Conservation (phyloP, 305 asterid species). For the Rubia peregrina region DNA sequence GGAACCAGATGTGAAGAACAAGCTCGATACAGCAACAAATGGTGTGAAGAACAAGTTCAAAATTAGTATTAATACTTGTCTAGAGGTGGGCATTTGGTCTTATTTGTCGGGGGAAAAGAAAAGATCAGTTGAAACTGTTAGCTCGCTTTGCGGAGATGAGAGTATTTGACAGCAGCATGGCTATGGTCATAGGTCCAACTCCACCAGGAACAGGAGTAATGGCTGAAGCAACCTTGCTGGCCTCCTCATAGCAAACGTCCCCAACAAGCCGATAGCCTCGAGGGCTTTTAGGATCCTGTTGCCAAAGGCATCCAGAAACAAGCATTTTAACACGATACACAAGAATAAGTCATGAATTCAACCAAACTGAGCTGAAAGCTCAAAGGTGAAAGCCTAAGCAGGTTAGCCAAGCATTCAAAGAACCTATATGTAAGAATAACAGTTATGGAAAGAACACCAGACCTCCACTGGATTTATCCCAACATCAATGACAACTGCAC, state of each 20-base stretch:
- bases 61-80: background rate
- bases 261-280: constrained; percentile 43
- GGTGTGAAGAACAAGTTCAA: constrained; percentile 1
- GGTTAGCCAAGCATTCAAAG: background rate
- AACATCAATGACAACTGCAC: constrained; percentile 80
- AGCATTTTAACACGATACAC: background rate
- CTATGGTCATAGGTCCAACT: constrained; percentile 51
- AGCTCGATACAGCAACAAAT: too few species aligned
- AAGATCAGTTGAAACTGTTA: constrained; percentile 39
- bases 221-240: constrained; percentile 43
- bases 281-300: constrained; percentile 50
- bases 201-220: constrained; percentile 49
- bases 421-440: background rate
- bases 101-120: background rate
- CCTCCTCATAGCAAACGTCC: constrained; percentile 45
- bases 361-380: background rate
- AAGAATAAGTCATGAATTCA: background rate
- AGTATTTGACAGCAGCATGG: constrained; percentile 67
- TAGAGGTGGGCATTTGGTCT: background rate
- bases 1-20: too few species aligned
- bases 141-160: constrained; percentile 70
- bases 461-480: constrained; percentile 93
- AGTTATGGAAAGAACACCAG: constrained; percentile 5
- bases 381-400: background rate
- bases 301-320: constrained; percentile 3